Conservation (phyloP, 495 filamentous ascomycete genomes). For the Staphylotrichum longicolle region DNA sequence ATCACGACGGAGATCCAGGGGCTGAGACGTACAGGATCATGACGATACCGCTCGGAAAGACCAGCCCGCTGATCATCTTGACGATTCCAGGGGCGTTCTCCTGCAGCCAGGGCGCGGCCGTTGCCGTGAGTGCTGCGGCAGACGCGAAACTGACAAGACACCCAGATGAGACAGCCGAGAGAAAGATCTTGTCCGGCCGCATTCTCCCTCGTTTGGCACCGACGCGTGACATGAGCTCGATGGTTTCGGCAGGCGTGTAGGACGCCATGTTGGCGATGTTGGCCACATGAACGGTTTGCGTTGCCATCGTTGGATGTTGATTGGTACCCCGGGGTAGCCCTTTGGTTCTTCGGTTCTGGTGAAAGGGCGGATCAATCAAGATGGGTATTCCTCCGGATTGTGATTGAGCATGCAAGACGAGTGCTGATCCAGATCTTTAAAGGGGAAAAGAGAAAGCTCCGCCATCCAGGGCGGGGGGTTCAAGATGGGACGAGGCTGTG, state of each 20-base stretch:
- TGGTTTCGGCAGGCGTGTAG: slow-evolving; percentile 47
- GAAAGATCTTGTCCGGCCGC: slow-evolving; percentile 53
- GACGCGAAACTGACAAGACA: slow-evolving; percentile 45
- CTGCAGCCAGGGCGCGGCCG: slow-evolving; percentile 57
- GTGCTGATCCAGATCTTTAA: too few relatives aligned
- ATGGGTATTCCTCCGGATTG: neutral
- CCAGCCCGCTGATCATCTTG: slow-evolving; percentile 51
- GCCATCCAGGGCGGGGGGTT: too few relatives aligned
- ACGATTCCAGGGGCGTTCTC: slow-evolving; percentile 61
- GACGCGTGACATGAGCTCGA: slow-evolving; percentile 39
- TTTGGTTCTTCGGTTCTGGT: neutral
- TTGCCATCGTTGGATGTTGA: slow-evolving; percentile 12
- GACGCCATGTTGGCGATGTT: slow-evolving; percentile 25
- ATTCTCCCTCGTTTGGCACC: slow-evolving; percentile 53
- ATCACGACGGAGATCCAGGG: too few relatives aligned
- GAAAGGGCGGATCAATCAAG: neutral
- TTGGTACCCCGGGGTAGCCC: neutral
- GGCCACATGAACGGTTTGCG: slow-evolving; percentile 14
- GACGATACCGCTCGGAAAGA: slow-evolving; percentile 59
- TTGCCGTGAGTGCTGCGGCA: slow-evolving; percentile 52
- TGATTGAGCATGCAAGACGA: too few relatives aligned
- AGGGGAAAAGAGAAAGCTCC: too few relatives aligned
- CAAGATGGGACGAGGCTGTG: too few relatives aligned
- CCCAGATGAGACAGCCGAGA: slow-evolving; percentile 47
- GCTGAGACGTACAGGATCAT: slow-evolving; percentile 27